Evolutionary conservation across 805 yeast species (phyloP), one percentile per base, ranked within the genome.

Genomic region (Nakazawaea ernobii): DNA sequence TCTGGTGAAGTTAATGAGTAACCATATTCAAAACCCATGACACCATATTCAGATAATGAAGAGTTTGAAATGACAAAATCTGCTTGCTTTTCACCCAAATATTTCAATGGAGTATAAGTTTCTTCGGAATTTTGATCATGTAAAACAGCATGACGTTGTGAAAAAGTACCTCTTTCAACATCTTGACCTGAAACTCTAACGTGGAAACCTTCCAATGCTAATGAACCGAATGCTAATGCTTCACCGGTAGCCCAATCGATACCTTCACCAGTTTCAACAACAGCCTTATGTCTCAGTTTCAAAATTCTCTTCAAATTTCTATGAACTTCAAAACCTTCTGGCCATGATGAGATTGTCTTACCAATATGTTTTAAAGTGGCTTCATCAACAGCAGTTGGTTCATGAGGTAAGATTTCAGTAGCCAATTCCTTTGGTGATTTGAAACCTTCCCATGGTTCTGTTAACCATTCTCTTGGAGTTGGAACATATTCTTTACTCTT

Each of bases 211-310:
- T 94, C 99, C 61, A 82, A 66, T 46, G 84, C 84, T 57, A 94
- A 76, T 44, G 97, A 81, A 63, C 98, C 99, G 61, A 84, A 92
- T 15, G 99, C 99, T 59, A 94, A 81, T 42, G 98, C 98, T 75
- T 94, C 99, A 80, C 96, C 99, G 50, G 99, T 94, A 42, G 99
- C 85, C 99, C 98, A 94, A 70, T 94, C 99, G 55, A 94, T 89
- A 62, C 92, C 95, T 69, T 86, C 89, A 63, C 99, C 99, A 15
- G 80, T 67, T 57, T 88, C 94, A 43, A 62, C 55, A 50, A 84
- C 77, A 40, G 96, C 68, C 75, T 94, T 94, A 69, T 85, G 79
- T 74, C 99, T 87, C 61, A 80, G 77, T 63, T 77, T 80, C 68
- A 94, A 76, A 61, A 94, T 94, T 77, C 99, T 88, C 79, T 91